Evolutionary conservation across 2,329 filamentous ascomycete species (phyloP).

Genomic region (Alternaria incomplexa): DNA sequence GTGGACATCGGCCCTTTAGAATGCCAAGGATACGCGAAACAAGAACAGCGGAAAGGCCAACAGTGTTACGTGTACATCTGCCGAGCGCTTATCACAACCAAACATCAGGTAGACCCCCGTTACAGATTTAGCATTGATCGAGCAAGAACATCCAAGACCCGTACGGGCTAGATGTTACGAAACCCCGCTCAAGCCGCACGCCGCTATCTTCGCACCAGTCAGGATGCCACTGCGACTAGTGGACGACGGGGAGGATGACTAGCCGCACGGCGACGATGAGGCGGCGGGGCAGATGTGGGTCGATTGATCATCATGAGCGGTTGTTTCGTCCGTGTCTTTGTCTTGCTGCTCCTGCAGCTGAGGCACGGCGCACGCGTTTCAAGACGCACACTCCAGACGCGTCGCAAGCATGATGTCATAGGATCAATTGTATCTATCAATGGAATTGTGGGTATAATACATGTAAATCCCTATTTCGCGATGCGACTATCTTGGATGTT

Average conservation of each 20-base stretch:
- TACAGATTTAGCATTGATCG: neutral
- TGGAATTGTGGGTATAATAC: neutral
- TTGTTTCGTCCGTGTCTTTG: conserved; percentile 8
- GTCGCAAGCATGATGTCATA: conserved; percentile 12
- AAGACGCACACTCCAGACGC: neutral
- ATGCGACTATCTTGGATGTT: neutral
- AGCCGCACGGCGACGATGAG: conserved; percentile 1
- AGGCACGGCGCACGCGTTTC: neutral
- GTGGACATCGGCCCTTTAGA: conserved; percentile 4
- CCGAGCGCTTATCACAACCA: conserved; percentile 6
- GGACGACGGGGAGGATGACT: neutral
- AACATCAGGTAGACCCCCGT: neutral
- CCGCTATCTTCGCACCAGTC: conserved; percentile 7
- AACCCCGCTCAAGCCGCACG: conserved; percentile 1
- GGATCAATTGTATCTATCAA: neutral
- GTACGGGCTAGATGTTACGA: neutral
- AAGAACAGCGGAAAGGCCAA: conserved; percentile 5
- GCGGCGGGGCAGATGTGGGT: neutral
- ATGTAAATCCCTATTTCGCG: conserved; percentile 7
- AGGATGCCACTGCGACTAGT: neutral
- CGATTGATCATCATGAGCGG: neutral
- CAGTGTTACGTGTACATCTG: conserved; percentile 11
- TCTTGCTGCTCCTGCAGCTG: neutral
- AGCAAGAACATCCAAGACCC: neutral
- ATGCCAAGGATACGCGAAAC: conserved; percentile 13